A percentile compares a stretch with the other conserved stretches of the same genome.
Conservation (phyloP, 805 yeast genomes). For the Starmerella cellae region DNA sequence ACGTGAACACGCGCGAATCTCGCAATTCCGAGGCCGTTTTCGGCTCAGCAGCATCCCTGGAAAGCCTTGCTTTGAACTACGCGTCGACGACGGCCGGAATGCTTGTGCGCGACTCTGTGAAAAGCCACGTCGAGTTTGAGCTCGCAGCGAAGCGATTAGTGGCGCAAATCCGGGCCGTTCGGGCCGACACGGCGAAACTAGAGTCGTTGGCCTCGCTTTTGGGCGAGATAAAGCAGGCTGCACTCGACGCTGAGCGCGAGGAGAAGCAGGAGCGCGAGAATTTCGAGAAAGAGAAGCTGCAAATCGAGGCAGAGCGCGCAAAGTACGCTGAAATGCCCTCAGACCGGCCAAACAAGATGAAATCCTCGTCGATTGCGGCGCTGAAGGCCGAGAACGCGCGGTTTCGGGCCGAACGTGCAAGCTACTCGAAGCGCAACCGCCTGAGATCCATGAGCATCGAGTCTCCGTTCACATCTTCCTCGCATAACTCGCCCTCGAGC, state of each 20-base stretch:
- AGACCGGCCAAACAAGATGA: neutral
- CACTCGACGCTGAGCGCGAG: constrained; percentile 13
- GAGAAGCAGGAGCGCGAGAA: constrained; percentile 19
- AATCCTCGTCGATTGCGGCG: constrained; percentile 17
- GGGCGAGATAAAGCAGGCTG: constrained; percentile 22
- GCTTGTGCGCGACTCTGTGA: constrained; percentile 25
- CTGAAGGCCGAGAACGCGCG: constrained; percentile 22
- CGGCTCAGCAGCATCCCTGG: constrained; percentile 25
- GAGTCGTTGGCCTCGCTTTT: constrained; percentile 23
- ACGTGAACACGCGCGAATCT: neutral
- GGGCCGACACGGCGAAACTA: constrained; percentile 27
- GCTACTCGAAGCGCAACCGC: neutral
- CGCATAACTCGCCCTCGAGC: neutral
- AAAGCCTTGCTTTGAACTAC: constrained; percentile 27
- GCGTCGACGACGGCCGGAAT: constrained; percentile 27
- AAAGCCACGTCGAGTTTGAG: constrained; percentile 25
- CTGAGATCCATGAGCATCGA: neutral
- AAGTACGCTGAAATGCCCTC: constrained; percentile 22
- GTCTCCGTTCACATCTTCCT: neutral
- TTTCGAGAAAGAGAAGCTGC: constrained; percentile 24
- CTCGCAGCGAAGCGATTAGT: constrained; percentile 27
- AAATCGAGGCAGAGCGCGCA: constrained; percentile 5
- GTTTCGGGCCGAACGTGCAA: constrained; percentile 17
- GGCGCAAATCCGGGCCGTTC: constrained; percentile 25
- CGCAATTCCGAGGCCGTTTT: constrained; percentile 23